Conservation (phyloP, 768 basidiomycete species). For the Crucibulum laeve region DNA sequence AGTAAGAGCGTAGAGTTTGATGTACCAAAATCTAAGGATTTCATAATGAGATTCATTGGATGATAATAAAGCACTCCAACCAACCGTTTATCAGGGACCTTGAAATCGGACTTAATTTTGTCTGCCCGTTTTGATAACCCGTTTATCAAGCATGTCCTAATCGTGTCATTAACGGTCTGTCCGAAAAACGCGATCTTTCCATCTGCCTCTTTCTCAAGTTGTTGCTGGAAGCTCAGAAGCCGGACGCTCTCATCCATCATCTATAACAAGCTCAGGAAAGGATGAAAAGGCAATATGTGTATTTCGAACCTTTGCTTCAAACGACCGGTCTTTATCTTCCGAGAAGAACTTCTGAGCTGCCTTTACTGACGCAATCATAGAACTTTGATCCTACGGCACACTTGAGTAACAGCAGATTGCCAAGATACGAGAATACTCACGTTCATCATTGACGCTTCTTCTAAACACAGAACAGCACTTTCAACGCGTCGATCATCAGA, state of each 20-base stretch:
- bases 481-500: slow-evolving; percentile 95
- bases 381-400: slow-evolving; percentile 57
- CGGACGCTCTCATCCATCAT: slow-evolving; percentile 86
- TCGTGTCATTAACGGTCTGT: slow-evolving; percentile 82
- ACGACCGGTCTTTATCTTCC: slow-evolving; percentile 87
- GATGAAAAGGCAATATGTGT: background rate
- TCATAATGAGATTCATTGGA: background rate
- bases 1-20: slow-evolving; percentile 83
- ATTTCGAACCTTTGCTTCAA: slow-evolving; percentile 80
- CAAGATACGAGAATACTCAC: slow-evolving; percentile 31
- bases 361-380: slow-evolving; percentile 69
- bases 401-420: background rate
- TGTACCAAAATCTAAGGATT: slow-evolving; percentile 79
- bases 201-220: slow-evolving; percentile 81
- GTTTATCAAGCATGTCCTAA: slow-evolving; percentile 71
- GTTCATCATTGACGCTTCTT: slow-evolving; percentile 67
- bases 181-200: slow-evolving; percentile 81
- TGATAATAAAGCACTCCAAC: slow-evolving; percentile 12
- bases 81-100: slow-evolving; percentile 91
- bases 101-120: slow-evolving; percentile 84
- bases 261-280: slow-evolving; percentile 31
- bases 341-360: slow-evolving; percentile 90
- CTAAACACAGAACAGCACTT: slow-evolving; percentile 83
- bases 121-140: slow-evolving; percentile 87
- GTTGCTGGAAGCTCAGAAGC: slow-evolving; percentile 77